Base-by-base conservation (phyloP, 176 grass and related monocot species). In the Themeda triandra region DNA sequence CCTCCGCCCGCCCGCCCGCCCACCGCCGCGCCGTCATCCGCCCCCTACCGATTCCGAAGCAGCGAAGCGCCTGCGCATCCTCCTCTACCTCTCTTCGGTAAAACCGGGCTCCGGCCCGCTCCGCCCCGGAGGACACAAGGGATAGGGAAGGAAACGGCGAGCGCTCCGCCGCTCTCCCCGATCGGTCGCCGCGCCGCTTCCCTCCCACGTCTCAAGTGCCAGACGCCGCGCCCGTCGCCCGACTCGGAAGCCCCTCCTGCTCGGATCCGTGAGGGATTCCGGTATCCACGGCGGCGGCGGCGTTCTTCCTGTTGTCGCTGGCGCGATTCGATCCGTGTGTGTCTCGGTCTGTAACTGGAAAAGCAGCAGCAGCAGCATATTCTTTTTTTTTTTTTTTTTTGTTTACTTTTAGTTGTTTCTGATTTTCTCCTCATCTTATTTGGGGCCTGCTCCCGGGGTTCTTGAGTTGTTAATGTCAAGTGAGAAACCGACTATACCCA, bases 391-490 rank as follows among this genome's bases (percentile, higher is more conserved):
- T n/a, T n/a, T 58, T 15, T 8, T 23, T 24, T 8, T n/a, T 24
- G 6, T 46, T 2, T 5, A 4, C 23, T 75, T 74, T 45, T 74
- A 59, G 68, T 6, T 83, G 33, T 32, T 36, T 69, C 42, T 31
- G 63, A 48, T 30, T 18, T 37, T 60, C 14, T 60, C 14, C 21
- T n/a, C 54, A n/a, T 58, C 54, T n/a, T 58, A 10, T 83, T 24
- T 64, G 5, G 40, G 69, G 40, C 69, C 69, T 72, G 40, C 40
- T 17, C 13, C 70, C 18, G 25, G 4, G 46, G 63, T 33, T 49
- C 23, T 63, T 49, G 29, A 29, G 65, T 44, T 66, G 29, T 75
- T 75, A 66, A 66, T 76, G 82, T 75, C 71, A 76, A 66, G 42
- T 84, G 71, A 66, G 60, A 65, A 84, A 84, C 41, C 31, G 6